Evolutionary conservation across 2,329 filamentous ascomycete species (phyloP), one percentile per base, ranked within the genome.

Genomic region (Trichoderma polysporum): DNA sequence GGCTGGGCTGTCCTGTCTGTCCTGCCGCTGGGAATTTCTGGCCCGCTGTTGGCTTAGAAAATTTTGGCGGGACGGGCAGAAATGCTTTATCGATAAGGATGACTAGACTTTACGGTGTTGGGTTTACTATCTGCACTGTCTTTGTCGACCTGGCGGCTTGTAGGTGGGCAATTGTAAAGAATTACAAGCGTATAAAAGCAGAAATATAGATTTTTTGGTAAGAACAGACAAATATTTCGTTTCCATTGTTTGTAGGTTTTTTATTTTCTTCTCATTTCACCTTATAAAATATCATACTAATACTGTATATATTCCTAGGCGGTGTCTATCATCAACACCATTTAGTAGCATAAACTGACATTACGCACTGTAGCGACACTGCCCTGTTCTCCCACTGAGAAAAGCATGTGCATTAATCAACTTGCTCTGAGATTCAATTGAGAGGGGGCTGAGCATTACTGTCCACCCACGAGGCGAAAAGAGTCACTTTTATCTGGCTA

Each of bases 61-160:
- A 72, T 69, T 72, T 73, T 70, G 70, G 72, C 72, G 71, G 70
- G 72, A 73, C 69, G 19, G 61, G 61, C 27, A 45, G 5, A 68
- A 45, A 58, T 53, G n/a, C n/a, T 39, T 66, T 73, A 78, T 78
- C 77, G 77, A 79, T 79, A 79, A 78, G 22, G 52, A 19, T 22
- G 7, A 35, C 17, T 61, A 29, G 45, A 27, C 49, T 61, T 45
- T 27, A 37, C 15, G 3, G 10, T 45, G 7, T 29, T 6, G 13
- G 22, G 17, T 17, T n/a, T n/a, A 15, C 1, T 29, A 17, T 25
- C 31, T 6, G 17, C 31, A 57, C 62, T 57, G 62, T 35, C 6
- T 9, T 13, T 13, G 27, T 33, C 27, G 9, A 53, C 4, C 19
- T 5, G 39, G 17, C 17, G 19, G 39, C 39, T n/a, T n/a, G n/a